Base-by-base conservation (phyloP, 768 basidiomycete genomes). In the Chiua virens region DNA sequence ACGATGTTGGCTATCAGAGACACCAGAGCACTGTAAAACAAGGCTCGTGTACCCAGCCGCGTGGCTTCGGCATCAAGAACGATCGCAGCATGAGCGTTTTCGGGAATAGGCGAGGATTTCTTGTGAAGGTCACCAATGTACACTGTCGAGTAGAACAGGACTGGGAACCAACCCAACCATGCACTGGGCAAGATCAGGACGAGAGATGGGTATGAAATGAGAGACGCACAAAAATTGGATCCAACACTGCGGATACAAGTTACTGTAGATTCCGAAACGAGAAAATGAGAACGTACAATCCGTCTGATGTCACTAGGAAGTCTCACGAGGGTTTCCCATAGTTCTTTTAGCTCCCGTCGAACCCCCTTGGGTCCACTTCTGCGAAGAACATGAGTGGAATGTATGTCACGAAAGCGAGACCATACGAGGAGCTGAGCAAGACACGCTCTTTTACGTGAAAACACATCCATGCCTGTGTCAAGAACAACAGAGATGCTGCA, bases 151-250 rank as follows among this genome's bases (percentile, higher is more conserved):
- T 92, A 95, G 70, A 95, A 94, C 1, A 96, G 75, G 22, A 93
- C 72, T 0, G 95, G 94, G 62, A 96, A 97, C 96, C 96, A 98
- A 8, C 82, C 89, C 52, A 94, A 76, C 85, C 85, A 95, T 13
- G 84, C 79, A 53, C 90, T 92, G 49, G 11, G 15, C 17, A 40
- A n/a, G 5, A 20, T 61, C 17, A 56, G 30, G 20, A 10, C 38
- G 23, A 38, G 47, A 57, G 32, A 18, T 9, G 39, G 25, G n/a
- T 13, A 8, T 10, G 10, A 18, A 42, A 28, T 11, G 30, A 32
- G 20, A n/a, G 23, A 70, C 84, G 60, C 64, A 90, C 86, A 91
- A 89, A 67, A 89, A 88, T 70, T 91, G 87, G 18, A 89, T 83
- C 25, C 87, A 69, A 57, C 82, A 92, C 90, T 92, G 49, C 28